These are phyloP conservation scores for Hypericum androsaemum DNA, from an alignment of 345 rosid genomes.

Conservation along the genomic window DNA sequence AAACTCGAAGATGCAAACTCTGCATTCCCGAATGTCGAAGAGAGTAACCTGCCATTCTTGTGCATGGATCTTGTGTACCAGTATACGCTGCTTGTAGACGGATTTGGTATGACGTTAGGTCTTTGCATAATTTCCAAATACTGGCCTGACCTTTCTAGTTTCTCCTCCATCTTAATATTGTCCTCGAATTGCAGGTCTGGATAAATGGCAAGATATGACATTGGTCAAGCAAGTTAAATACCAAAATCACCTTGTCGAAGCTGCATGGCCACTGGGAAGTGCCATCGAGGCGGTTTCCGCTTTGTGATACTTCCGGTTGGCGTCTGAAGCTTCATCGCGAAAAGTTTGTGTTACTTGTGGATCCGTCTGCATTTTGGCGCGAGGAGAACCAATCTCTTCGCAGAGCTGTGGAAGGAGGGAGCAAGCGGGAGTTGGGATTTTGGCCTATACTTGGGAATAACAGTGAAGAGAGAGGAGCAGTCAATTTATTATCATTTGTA, in stretches of 20 bases:
- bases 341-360: neutral
- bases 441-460: constrained; percentile 22
- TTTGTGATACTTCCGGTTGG: constrained; percentile 1
- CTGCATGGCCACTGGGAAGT: constrained; percentile 98
- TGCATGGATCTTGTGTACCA: constrained; percentile 97
- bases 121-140: neutral
- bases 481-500: constrained; percentile 30
- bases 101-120: constrained; percentile 55
- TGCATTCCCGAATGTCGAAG: constrained; percentile 37
- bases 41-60: constrained; percentile 50
- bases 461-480: neutral
- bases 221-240: constrained; percentile 76
- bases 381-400: too few species aligned
- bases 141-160: neutral
- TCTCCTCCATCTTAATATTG: neutral
- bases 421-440: constrained; percentile 15
- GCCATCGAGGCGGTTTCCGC: constrained; percentile 88
- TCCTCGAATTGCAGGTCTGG: constrained; percentile 35
- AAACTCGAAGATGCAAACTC: constrained; percentile 55
- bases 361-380: too few species aligned
- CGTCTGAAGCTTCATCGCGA: neutral
- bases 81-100: constrained; percentile 67
- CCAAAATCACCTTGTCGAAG: constrained; percentile 60
- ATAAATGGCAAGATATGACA: constrained; percentile 67
- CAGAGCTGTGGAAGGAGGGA: too few species aligned